Conservation (phyloP, 2,329 filamentous ascomycete genomes). For the Botrytis fragariae region DNA sequence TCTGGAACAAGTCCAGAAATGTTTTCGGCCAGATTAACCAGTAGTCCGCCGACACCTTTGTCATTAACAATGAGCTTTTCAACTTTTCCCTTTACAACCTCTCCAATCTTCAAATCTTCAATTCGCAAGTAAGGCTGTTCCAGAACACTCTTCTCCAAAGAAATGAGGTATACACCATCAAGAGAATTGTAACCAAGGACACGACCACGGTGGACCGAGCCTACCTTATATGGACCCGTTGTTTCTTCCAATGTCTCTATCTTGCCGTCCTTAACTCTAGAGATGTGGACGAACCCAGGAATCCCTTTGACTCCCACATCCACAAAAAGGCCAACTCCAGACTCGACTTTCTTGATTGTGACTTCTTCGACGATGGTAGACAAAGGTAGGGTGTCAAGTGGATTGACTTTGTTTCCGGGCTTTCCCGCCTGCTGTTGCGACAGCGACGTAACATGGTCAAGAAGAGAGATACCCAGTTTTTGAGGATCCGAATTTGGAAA, state of each 20-base stretch:
- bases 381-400: conserved; percentile 61
- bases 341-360: conserved; percentile 75
- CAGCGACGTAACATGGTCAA: conserved; percentile 78
- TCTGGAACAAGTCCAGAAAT: conserved; percentile 87
- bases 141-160: conserved; percentile 76
- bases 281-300: conserved; percentile 92
- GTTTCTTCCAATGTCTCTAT: conserved; percentile 77
- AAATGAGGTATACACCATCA: conserved; percentile 82
- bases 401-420: conserved; percentile 46
- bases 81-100: conserved; percentile 76
- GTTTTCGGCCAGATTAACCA: conserved; percentile 81
- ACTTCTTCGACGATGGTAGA: conserved; percentile 77
- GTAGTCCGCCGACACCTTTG: conserved; percentile 74
- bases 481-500: conserved; percentile 75
- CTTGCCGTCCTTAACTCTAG: conserved; percentile 84
- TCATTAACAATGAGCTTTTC: conserved; percentile 80
- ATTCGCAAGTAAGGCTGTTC: conserved; percentile 88
- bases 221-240: conserved; percentile 74
- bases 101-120: conserved; percentile 82
- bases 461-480: conserved; percentile 82
- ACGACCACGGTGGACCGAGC: conserved; percentile 75
- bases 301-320: conserved; percentile 66
- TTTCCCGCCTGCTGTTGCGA: conserved; percentile 44
- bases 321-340: conserved; percentile 77
- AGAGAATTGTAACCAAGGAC: conserved; percentile 83